These are phyloP conservation scores for Verticillium albo-atrum DNA, from an alignment of 2,329 filamentous ascomycete species.

Conservation along the genomic window DNA sequence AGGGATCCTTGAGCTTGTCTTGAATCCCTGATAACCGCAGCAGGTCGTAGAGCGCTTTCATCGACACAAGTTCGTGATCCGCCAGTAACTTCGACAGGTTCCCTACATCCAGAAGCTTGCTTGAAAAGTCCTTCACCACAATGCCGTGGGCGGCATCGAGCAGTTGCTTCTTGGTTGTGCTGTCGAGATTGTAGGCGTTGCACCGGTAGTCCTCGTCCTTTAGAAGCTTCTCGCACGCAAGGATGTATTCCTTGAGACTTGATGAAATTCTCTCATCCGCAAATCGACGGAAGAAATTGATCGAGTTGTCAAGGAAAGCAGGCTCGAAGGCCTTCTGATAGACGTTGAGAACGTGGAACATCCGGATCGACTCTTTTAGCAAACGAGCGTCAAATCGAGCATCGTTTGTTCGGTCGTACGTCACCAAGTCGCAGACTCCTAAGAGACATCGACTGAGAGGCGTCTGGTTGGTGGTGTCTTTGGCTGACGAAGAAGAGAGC, in stretches of 20 bases:
- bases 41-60: conserved; percentile 74
- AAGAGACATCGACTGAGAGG: conserved; percentile 33
- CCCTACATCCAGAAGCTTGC: conserved; percentile 59
- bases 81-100: conserved; percentile 71
- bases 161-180: conserved; percentile 73
- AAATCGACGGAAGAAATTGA: conserved; percentile 64
- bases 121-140: conserved; percentile 64
- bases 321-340: conserved; percentile 81
- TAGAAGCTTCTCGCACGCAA: conserved; percentile 64
- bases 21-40: conserved; percentile 69
- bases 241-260: conserved; percentile 71
- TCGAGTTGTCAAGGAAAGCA: conserved; percentile 63
- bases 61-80: conserved; percentile 61
- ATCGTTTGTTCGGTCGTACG: conserved; percentile 61
- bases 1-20: conserved; percentile 64
- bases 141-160: conserved; percentile 68
- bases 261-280: conserved; percentile 60
- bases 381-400: conserved; percentile 55
- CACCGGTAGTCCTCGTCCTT: conserved; percentile 70
- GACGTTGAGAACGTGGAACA: conserved; percentile 80
- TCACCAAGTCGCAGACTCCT: conserved; percentile 73
- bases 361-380: conserved; percentile 71
- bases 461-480: conserved; percentile 11
- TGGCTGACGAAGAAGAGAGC: conserved; percentile 33
- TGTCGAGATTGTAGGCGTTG: conserved; percentile 76